phyloP scores from a whole-genome alignment of 345 rosid genomes.

The Gossypium herbaceum region DNA sequence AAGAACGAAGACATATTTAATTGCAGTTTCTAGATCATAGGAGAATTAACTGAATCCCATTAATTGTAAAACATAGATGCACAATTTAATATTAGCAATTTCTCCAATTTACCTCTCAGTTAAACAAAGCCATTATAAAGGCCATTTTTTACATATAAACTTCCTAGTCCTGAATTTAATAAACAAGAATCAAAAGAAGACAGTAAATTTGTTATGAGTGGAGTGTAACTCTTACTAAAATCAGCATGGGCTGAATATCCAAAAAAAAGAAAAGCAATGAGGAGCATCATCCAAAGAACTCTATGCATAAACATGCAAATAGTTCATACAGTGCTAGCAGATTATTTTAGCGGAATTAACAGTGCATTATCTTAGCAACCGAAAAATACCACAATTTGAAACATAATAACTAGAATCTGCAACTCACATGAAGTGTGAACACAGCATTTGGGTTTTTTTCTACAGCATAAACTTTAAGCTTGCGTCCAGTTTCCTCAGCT shows the following conservation, averaged over 20 bases:
- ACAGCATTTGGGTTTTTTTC: conserved; percentile 99
- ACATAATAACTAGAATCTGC: conserved; percentile 7
- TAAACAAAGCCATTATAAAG: not conserved
- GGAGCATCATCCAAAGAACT: not conserved
- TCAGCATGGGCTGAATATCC: not conserved
- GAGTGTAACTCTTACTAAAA: not conserved
- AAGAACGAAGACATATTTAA: not conserved
- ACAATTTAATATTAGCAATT: not conserved
- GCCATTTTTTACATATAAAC: not conserved
- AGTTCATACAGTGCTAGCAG: not conserved
- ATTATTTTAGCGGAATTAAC: conserved; percentile 9
- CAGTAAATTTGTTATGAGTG: not conserved
- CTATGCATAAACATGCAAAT: not conserved
- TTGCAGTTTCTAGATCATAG: not conserved
- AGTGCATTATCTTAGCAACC: not conserved
- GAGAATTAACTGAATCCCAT: not conserved
- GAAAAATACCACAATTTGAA: not conserved
- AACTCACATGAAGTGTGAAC: conserved; percentile 92
- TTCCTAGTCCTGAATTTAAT: not conserved
- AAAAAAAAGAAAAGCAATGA: not conserved
- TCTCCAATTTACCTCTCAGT: not conserved
- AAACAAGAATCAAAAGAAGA: not conserved
- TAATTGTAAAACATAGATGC: not conserved
- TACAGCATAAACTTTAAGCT: conserved; percentile 81
- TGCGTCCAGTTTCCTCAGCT: conserved; percentile 90